phyloP scores from a whole-genome alignment of 805 yeast species.

The Candida pseudofarinosa region DNA sequence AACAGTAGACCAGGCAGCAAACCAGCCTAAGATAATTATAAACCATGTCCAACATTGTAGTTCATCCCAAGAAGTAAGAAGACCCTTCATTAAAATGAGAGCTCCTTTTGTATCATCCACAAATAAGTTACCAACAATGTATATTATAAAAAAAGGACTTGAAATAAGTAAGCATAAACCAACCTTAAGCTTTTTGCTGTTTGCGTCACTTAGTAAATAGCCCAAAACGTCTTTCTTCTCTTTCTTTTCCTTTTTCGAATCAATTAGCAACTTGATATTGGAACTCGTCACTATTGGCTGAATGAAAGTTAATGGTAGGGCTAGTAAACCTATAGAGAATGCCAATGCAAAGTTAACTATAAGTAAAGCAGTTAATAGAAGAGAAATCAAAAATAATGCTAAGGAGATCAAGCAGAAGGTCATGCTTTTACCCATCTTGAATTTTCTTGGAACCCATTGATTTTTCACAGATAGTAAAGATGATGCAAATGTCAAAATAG shows the following conservation, averaged over 20 bases:
- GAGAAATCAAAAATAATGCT: conserved; percentile 53
- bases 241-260: neutral
- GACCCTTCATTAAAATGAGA: conserved; percentile 42
- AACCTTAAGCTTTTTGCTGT: conserved; percentile 19
- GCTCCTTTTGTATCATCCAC: conserved; percentile 29
- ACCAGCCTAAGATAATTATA: conserved; percentile 69
- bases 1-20: conserved; percentile 68
- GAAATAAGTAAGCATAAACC: conserved; percentile 36
- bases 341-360: conserved; percentile 86
- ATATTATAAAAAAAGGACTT: conserved; percentile 46
- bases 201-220: neutral
- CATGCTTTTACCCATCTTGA: conserved; percentile 15
- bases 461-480: conserved; percentile 14
- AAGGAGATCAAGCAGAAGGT: conserved; percentile 39
- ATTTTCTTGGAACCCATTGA: conserved; percentile 1
- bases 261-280: neutral
- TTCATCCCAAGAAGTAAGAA: conserved; percentile 61
- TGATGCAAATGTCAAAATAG: conserved; percentile 9
- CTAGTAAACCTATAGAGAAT: conserved; percentile 60
- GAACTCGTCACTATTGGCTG: conserved; percentile 26
- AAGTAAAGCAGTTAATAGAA: conserved; percentile 66
- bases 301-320: conserved; percentile 71
- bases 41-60: conserved; percentile 86
- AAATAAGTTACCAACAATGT: conserved; percentile 22
- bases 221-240: conserved; percentile 4